phyloP scores from a whole-genome alignment of 2,329 filamentous ascomycete species.

The Nemania abortiva region DNA sequence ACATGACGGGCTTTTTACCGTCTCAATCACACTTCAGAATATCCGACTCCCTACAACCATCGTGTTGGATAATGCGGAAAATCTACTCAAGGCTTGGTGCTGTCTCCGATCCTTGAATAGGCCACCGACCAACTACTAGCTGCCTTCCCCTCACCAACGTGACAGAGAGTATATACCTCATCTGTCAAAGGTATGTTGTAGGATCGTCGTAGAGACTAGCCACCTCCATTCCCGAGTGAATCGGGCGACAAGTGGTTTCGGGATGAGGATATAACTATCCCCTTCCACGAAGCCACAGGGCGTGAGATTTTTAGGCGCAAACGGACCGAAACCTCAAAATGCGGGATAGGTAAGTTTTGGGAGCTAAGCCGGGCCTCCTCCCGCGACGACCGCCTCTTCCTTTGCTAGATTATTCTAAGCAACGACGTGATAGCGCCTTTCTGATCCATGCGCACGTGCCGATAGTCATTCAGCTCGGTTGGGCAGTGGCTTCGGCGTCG shows the following conservation, averaged over 20 bases:
- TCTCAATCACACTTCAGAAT: neutral
- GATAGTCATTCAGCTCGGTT: slow-evolving; percentile 28
- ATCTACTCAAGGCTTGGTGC: neutral
- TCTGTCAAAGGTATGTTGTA: slow-evolving; percentile 1
- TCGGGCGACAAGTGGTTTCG: neutral
- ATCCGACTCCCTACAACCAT: neutral
- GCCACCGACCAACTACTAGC: neutral
- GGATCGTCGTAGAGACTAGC: neutral
- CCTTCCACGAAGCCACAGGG: neutral
- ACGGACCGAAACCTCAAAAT: slow-evolving; percentile 48
- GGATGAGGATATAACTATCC: neutral
- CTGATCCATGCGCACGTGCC: neutral
- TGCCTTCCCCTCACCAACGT: neutral
- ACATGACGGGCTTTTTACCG: neutral
- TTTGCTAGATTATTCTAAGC: neutral
- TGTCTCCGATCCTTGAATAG: slow-evolving; percentile 6
- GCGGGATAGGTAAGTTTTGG: slow-evolving; percentile 40
- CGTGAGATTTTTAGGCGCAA: neutral
- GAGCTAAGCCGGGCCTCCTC: slow-evolving; percentile 21
- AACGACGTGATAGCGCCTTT: neutral
- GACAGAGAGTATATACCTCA: neutral
- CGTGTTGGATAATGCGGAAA: neutral
- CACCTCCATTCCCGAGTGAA: neutral
- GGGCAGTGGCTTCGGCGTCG: slow-evolving; percentile 2
- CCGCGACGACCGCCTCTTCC: slow-evolving; percentile 5